Percentiles rank a stretch among this genome's conserved stretches.
phyloP scores from a whole-genome alignment of 805 yeast species.

The Yamadazyma nakazawae region DNA sequence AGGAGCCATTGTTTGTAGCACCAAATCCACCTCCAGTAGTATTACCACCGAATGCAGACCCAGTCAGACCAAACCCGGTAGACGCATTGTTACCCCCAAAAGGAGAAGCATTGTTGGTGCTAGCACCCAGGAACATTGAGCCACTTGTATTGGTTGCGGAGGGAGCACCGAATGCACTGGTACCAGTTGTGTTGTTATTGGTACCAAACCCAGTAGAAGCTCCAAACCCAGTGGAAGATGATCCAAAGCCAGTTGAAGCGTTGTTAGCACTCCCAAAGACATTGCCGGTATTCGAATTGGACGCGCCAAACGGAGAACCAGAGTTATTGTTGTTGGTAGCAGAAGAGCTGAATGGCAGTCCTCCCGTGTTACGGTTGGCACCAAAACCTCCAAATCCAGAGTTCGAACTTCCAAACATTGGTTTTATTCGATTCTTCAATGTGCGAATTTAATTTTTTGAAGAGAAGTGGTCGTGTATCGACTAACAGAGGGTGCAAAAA shows the following conservation, averaged over 20 bases:
- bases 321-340: constrained; percentile 20
- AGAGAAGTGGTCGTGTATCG: not conserved
- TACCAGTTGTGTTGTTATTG: not conserved
- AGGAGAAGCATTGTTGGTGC: constrained; percentile 19
- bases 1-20: constrained; percentile 1
- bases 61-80: constrained; percentile 13
- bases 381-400: constrained; percentile 53
- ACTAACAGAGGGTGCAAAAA: not conserved
- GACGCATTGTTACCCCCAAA: constrained; percentile 15
- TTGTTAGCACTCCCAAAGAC: constrained; percentile 20
- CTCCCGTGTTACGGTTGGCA: constrained; percentile 19
- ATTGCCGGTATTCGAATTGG: constrained; percentile 20
- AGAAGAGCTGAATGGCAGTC: constrained; percentile 36
- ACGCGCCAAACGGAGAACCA: constrained; percentile 32
- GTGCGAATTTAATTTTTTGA: not conserved
- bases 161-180: constrained; percentile 8
- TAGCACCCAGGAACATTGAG: constrained; percentile 17
- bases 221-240: constrained; percentile 9
- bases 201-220: constrained; percentile 24
- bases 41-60: constrained; percentile 23
- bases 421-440: constrained; percentile 1
- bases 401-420: constrained; percentile 46
- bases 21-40: constrained; percentile 13
- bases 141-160: constrained; percentile 3
- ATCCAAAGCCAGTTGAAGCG: constrained; percentile 6